phyloP scores from a whole-genome alignment of 495 filamentous ascomycete genomes.

The Talaromyces trachyspermus region DNA sequence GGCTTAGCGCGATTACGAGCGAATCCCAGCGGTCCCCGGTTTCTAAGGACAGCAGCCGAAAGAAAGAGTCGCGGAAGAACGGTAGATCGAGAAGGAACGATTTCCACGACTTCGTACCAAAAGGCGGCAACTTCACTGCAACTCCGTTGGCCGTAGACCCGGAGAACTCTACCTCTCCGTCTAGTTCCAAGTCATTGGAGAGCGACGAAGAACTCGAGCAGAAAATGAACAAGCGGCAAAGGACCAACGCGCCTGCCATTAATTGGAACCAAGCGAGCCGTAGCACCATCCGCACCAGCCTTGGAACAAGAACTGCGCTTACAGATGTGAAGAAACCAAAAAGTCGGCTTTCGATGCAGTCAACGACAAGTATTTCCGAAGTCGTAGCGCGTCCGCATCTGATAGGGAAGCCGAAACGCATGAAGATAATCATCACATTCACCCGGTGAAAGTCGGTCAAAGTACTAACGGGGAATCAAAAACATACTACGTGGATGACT shows the following conservation, averaged over 20 bases:
- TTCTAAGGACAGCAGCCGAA: constrained; percentile 15
- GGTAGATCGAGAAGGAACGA: constrained; percentile 17
- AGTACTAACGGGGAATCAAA: constrained; percentile 12
- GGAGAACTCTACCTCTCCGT: constrained; percentile 24
- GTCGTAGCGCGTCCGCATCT: constrained; percentile 30
- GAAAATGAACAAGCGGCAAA: constrained; percentile 2
- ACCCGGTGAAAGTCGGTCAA: constrained; percentile 22
- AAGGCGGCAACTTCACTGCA: constrained; percentile 30
- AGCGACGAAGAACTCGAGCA: constrained; percentile 4
- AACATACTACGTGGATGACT: constrained; percentile 23
- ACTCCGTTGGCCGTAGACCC: constrained; percentile 27
- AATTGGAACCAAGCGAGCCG: constrained; percentile 38
- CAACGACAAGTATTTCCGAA: constrained; percentile 34
- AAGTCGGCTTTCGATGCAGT: constrained; percentile 27
- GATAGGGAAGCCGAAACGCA: constrained; percentile 9
- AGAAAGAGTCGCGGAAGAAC: constrained; percentile 25
- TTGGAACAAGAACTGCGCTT: constrained; percentile 16
- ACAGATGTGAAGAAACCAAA: neutral
- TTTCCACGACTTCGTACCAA: constrained; percentile 31
- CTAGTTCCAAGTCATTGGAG: constrained; percentile 18
- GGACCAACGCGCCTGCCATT: constrained; percentile 23
- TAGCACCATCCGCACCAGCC: constrained; percentile 27
- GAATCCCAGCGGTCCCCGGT: neutral
- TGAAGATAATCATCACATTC: constrained; percentile 9
- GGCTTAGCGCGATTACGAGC: constrained; percentile 20